Conservation (phyloP, 1,284 basidiomycete genomes). For the Naganishia sp. region DNA sequence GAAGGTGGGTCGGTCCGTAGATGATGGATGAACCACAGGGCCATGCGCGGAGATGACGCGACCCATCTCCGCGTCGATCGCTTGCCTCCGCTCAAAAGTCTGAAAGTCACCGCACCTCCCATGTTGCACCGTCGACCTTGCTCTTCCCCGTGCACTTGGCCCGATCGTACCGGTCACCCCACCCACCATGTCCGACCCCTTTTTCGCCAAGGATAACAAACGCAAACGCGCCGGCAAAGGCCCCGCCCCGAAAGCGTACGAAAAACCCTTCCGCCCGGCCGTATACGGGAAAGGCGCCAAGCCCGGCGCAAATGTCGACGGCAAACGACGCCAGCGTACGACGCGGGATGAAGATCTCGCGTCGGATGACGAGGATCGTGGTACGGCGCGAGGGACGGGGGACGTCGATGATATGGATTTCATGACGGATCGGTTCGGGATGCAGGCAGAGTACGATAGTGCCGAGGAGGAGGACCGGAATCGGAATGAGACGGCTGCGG, state of each 20-base stretch:
- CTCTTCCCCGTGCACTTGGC: background rate
- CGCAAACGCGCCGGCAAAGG: constrained; percentile 63
- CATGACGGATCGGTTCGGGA: constrained; percentile 60
- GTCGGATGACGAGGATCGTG: constrained; percentile 60
- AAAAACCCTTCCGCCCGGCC: constrained; percentile 41
- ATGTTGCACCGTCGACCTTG: background rate
- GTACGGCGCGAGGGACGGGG: constrained; percentile 54
- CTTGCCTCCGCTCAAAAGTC: constrained; percentile 14
- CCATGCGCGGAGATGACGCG: no score
- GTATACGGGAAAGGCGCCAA: constrained; percentile 41
- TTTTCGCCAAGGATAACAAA: constrained; percentile 69
- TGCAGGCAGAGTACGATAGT: constrained; percentile 55
- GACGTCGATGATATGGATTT: constrained; percentile 76
- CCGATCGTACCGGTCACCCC: background rate
- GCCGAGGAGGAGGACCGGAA: constrained; percentile 67
- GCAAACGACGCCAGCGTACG: constrained; percentile 9
- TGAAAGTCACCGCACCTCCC: background rate
- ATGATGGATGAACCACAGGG: background rate
- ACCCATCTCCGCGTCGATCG: background rate
- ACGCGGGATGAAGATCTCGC: constrained; percentile 65
- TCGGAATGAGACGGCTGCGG: constrained; percentile 85
- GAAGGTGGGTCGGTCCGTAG: background rate
- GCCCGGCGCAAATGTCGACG: constrained; percentile 33
- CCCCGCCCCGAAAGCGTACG: constrained; percentile 43
- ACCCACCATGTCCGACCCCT: constrained; percentile 59